Percentiles rank a stretch among this genome's conserved stretches.
phyloP scores from a whole-genome alignment of 768 basidiomycete genomes.

The Tylopilus felleus region DNA sequence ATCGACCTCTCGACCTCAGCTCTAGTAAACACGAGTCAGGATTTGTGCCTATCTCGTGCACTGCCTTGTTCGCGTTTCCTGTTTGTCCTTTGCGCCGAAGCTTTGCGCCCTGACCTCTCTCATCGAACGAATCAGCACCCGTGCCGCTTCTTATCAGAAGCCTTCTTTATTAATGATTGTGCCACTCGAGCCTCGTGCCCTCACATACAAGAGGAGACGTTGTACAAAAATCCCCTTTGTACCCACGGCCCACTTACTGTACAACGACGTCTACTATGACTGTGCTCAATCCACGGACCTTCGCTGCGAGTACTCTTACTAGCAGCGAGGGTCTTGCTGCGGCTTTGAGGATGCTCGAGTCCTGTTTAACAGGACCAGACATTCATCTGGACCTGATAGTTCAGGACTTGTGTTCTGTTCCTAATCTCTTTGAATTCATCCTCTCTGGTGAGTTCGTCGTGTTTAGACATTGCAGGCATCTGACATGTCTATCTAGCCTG shows the following conservation, averaged over 20 bases:
- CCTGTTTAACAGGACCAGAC: slow-evolving; percentile 26
- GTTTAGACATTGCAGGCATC: background rate
- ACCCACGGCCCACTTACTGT: background rate
- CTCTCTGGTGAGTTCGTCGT: slow-evolving; percentile 24
- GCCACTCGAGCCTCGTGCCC: background rate
- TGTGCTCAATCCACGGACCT: slow-evolving; percentile 14
- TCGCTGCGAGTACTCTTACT: slow-evolving; percentile 17
- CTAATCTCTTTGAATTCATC: slow-evolving; percentile 29
- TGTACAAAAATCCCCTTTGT: background rate
- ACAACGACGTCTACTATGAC: slow-evolving; percentile 5
- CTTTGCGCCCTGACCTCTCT: too few species aligned
- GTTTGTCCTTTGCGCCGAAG: too few species aligned
- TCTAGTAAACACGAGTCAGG: too few species aligned
- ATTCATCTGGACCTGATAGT: slow-evolving; percentile 21
- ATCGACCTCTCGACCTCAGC: too few species aligned
- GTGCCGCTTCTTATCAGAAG: slow-evolving; percentile 7
- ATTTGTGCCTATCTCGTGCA: too few species aligned
- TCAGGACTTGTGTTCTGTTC: slow-evolving; percentile 26
- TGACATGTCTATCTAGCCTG: slow-evolving; percentile 10
- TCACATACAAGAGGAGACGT: background rate
- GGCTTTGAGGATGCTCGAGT: slow-evolving; percentile 16
- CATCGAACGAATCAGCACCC: too few species aligned
- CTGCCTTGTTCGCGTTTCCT: too few species aligned
- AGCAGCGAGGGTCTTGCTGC: slow-evolving; percentile 16
- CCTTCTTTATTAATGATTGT: background rate